Percentiles rank a stretch among this genome's conserved stretches.
Evolutionary conservation across 768 basidiomycete genomes (phyloP).

Genomic region (Trametes cinnabarina): DNA sequence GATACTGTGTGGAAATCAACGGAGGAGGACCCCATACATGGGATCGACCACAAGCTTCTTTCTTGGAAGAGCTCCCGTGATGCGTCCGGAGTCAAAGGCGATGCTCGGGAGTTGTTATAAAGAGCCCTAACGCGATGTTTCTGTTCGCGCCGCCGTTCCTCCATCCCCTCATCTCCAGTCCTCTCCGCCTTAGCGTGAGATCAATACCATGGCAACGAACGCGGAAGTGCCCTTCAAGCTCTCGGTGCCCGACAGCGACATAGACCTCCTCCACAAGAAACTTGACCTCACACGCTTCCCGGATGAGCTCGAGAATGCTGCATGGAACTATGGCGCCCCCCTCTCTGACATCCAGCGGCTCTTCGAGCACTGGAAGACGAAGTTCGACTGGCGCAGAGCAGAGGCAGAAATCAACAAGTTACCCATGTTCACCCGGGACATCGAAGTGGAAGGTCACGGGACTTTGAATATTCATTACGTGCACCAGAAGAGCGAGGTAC

Average conservation of each 20-base stretch:
- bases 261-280: conserved; percentile 24
- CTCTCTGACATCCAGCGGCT: conserved; percentile 49
- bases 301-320: conserved; percentile 26
- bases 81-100: no score
- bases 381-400: conserved; percentile 55
- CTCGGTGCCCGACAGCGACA: conserved; percentile 21
- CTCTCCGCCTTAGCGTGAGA: not conserved
- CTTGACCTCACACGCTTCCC: conserved; percentile 28
- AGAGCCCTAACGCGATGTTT: no score
- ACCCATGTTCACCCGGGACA: conserved; percentile 53
- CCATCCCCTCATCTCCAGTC: not conserved
- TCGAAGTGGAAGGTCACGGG: conserved; percentile 47
- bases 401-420: conserved; percentile 53
- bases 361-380: conserved; percentile 47
- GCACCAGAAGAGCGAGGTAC: conserved; percentile 6
- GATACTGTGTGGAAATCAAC: no score
- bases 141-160: no score
- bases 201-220: not conserved
- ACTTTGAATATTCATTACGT: conserved; percentile 57
- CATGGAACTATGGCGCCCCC: conserved; percentile 37
- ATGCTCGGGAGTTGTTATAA: no score
- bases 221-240: conserved; percentile 25
- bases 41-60: no score
- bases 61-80: no score
- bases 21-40: no score